Evolutionary conservation across 352 stramenopile species (phyloP), one percentile per base, ranked within the genome.

Genomic region (Thraustochytrium sp.): DNA sequence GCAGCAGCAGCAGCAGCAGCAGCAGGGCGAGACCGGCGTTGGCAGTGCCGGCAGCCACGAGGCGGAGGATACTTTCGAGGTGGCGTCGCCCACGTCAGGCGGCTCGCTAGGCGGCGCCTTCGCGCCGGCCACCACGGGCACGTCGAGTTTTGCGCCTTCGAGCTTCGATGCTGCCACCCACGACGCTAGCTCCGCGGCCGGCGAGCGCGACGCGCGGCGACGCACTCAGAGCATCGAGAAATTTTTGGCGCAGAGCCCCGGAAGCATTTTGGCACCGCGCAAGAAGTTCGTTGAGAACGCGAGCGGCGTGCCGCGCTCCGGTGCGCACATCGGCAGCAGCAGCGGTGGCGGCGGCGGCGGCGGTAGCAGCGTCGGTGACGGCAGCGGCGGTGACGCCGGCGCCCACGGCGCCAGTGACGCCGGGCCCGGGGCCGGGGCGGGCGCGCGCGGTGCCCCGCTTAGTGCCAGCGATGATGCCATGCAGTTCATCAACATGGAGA

Each of bases 191-290:
- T n/a, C n/a, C n/a, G n/a, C n/a, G n/a, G n/a, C n/a, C n/a, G n/a
- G n/a, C n/a, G n/a, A n/a, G n/a, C 48, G 68, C 40, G 63, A 75
- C 31, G n/a, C 63, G 18, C 63, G 63, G 5, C 76, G 31, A 26
- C 68, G 68, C 68, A 80, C 68, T 1, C 68, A 80, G 68, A 80
- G 68, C 37, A 80, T 80, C 68, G 68, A 80, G 38, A 80, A 80
- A 26, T 80, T 80, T 64, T 34, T 80, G 16, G 68, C 68, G 21
- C 68, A 80, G 53, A 55, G 31, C 21, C 68, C 68, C 3, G 68
- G 68, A 3, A 80, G 68, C 31, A 80, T 80, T 31, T 34, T 80
- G 5, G 68, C 8, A 8, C 68, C 68, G 68, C 68, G 68, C 26
- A 80, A 80, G 31, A 68, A 63, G 21, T 80, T 48, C 44, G 46